Base-by-base conservation (phyloP, 352 stramenopile genomes). In the Elongisporangium anandrum region DNA sequence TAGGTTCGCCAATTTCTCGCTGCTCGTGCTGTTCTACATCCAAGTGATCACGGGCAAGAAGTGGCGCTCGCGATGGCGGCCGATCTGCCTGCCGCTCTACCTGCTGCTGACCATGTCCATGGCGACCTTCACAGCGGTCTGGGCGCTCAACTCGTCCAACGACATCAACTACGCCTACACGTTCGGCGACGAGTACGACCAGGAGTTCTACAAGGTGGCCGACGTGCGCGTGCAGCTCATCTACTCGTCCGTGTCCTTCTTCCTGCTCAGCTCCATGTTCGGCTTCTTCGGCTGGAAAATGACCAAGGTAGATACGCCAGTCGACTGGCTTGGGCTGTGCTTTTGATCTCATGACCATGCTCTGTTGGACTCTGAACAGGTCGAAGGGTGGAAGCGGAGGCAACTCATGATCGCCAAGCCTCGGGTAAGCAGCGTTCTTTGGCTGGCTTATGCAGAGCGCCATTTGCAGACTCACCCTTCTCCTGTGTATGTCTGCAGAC, bases 1-100 rank as follows among this genome's bases (percentile, higher is more conserved):
- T 51, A 80, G 72, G 48, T 94, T 94, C 65, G 85, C 85, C 77
- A 94, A 92, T 66, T 94, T 94, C 59, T 92, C 85, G 64, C 75
- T 94, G 50, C 77, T 94, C 29, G 79, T 94, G 47, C 81, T 94
- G 29, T 94, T 94, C 62, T 94, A 94, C 75, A 92, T 94, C 48
- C 85, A 94, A 69, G 85, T 94, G 34, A 73, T 94, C 62, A 92
- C 85, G 34, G 85, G 83, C 21, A 77, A 80, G 52, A 73, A 81
- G 55, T 94, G 85, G 85, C 72, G 76, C 52, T 70, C 73, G 50
- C 76, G 69, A 50, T 94, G 82, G 82, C 82, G 85, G 56, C 85
- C 73, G 26, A 79, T 94, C n/a, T 92, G 83, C 67, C 65, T 94
- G 24, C 85, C 85, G 58, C 79, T 94, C 52, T 94, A 94, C 65